Conservation (phyloP, 371 early-diverging fungal genomes). For the Blakeslea trispora region DNA sequence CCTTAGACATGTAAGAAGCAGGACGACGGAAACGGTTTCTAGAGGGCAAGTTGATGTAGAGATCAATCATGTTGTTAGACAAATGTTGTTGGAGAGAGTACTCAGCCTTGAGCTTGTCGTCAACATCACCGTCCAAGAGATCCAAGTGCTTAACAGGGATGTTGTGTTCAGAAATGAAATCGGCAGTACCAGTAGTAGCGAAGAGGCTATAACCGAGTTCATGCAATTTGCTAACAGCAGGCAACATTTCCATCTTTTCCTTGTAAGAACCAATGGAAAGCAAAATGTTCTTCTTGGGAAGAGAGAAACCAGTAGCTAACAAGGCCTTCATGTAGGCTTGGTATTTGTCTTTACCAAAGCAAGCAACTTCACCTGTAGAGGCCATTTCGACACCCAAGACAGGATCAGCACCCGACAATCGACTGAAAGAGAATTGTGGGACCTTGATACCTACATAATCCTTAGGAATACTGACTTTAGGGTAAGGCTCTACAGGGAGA, state of each 20-base stretch:
- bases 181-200: conserved; percentile 94
- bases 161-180: conserved; percentile 90
- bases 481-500: conserved; percentile 72
- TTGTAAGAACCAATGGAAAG: conserved; percentile 95
- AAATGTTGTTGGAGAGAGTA: conserved; percentile 92
- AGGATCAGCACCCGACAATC: conserved; percentile 94
- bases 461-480: conserved; percentile 57
- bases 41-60: conserved; percentile 97
- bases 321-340: conserved; percentile 94
- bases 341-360: conserved; percentile 93
- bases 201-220: conserved; percentile 86
- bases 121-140: conserved; percentile 58
- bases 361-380: conserved; percentile 98
- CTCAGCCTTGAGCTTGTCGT: conserved; percentile 76
- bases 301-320: conserved; percentile 84
- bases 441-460: conserved; percentile 92
- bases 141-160: conserved; percentile 90
- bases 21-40: conserved; percentile 95
- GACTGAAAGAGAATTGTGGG: conserved; percentile 94
- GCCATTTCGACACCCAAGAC: conserved; percentile 98
- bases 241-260: conserved; percentile 92
- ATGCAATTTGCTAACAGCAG: conserved; percentile 79
- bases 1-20: conserved; percentile 92
- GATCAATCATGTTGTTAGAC: conserved; percentile 94
- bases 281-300: conserved; percentile 91